A percentile compares a stretch with the other conserved stretches of the same genome.
These are phyloP conservation scores for Xylaria sp. DNA, from an alignment of 2,329 filamentous ascomycete genomes.

Conservation along the genomic window DNA sequence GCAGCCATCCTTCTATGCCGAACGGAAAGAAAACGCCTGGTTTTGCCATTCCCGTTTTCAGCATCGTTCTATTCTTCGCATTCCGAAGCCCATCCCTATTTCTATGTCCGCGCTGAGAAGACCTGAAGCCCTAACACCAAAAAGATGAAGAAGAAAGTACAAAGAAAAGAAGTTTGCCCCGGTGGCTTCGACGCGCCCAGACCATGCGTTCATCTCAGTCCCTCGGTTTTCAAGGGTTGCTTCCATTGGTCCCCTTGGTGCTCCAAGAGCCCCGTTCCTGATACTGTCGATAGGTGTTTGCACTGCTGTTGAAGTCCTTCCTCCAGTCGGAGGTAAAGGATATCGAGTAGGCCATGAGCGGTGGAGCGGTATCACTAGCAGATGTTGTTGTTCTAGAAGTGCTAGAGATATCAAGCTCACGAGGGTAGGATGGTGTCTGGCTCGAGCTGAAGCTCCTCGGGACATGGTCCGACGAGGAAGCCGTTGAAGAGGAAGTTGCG, in stretches of 20 bases:
- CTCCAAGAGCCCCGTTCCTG: constrained; percentile 17
- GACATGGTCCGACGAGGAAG: background rate
- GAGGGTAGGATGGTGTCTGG: constrained; percentile 1
- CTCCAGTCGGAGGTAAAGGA: constrained; percentile 26
- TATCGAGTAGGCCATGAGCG: constrained; percentile 30
- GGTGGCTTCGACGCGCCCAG: background rate
- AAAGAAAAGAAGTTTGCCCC: background rate
- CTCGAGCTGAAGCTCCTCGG: background rate
- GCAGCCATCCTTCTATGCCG: background rate
- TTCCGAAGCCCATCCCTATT: background rate
- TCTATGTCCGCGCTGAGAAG: background rate
- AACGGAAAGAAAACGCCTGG: background rate
- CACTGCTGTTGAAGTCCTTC: constrained; percentile 12
- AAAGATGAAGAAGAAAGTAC: too few relatives aligned
- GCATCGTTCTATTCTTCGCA: background rate
- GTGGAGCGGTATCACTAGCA: background rate
- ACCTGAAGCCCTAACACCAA: background rate
- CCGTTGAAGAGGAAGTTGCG: constrained; percentile 1
- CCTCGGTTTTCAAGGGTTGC: background rate
- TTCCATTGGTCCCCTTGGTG: constrained; percentile 21
- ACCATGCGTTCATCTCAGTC: background rate
- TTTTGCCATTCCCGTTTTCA: background rate
- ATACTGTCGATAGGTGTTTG: background rate
- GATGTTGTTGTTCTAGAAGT: background rate
- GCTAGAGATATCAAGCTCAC: constrained; percentile 10